Conservation (phyloP, 2,329 filamentous ascomycete genomes). For the Ophiostoma perfectum region DNA sequence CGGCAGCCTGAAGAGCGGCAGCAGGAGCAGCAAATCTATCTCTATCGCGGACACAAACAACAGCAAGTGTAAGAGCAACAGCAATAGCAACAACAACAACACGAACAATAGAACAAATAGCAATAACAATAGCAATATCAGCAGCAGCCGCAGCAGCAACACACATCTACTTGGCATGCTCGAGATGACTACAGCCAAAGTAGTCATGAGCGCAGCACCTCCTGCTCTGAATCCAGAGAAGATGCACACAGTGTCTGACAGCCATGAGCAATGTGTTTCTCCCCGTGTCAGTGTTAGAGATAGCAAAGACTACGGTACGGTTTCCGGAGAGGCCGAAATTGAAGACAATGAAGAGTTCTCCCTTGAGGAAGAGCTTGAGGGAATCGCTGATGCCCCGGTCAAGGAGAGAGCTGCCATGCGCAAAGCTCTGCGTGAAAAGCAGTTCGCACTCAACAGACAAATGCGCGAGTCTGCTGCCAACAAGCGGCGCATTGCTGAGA, state of each 20-base stretch:
- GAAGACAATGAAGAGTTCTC: conserved; percentile 19
- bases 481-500: conserved; percentile 21
- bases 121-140: no score
- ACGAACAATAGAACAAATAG: not conserved
- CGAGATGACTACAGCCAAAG: not conserved
- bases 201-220: not conserved
- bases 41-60: not conserved
- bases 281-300: no score
- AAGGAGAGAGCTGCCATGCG: conserved; percentile 21
- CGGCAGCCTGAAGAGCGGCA: not conserved
- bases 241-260: no score
- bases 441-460: not conserved
- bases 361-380: conserved; percentile 26
- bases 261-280: no score
- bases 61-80: not conserved
- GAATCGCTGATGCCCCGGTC: conserved; percentile 23
- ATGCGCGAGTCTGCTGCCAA: conserved; percentile 16
- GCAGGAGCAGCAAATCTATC: not conserved
- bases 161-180: not conserved
- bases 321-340: no score
- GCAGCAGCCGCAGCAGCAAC: not conserved
- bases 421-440: conserved; percentile 14
- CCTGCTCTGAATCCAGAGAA: no score
- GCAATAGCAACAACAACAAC: not conserved
- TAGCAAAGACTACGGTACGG: not conserved